Evolutionary conservation across 441 rosid species (phyloP), one percentile per base, ranked within the genome.

Genomic region (Aquilaria agallochum): DNA sequence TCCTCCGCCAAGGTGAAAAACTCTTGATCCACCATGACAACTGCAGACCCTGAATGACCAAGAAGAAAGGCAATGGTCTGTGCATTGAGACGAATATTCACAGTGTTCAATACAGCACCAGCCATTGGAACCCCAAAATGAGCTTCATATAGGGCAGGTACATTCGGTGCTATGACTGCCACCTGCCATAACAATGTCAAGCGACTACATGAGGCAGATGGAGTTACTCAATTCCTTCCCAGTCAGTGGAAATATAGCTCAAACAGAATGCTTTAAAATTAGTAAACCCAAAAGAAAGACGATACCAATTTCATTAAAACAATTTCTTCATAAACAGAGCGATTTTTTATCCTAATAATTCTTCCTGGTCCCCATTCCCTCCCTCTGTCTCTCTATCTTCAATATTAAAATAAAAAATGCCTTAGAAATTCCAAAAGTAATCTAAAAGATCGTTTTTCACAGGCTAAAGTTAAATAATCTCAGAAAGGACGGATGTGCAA

Each of bases 61-160:
- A 94, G 82, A 74, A 94, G 89, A 69, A 94, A 90, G 68, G 93
- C 95, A 14, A 87, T 59, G 0, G 89, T 71, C 0, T 73, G 5
- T 11, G 96, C 89, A 78, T 95, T 92, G 40, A 89, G 80, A 42
- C 96, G 96, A 68, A 83, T 80, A 62, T 91, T 95, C 49, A 91
- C 84, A 42, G 72, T 30, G 56, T 92, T 91, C 51, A 95, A 50
- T 47, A 87, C 96, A 51, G 99, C 95, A 66, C 97, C 96, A 54
- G 84, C 71, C 97, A 94, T 87, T 15, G 97, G 97, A 71, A 94
- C 81, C 74, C 94, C 99, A 61, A 89, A 94, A 71, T 91, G 96
- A 58, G 94, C 84, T 82, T 94, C 97, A 53, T 74, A 94, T 64
- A 79, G 58, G 11, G 97, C 96, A 34, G 97, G 97, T 14, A 81